Evolutionary conservation across 805 yeast species (phyloP), one percentile per base, ranked within the genome.

Genomic region (Metschnikowia baotianmanensis): DNA sequence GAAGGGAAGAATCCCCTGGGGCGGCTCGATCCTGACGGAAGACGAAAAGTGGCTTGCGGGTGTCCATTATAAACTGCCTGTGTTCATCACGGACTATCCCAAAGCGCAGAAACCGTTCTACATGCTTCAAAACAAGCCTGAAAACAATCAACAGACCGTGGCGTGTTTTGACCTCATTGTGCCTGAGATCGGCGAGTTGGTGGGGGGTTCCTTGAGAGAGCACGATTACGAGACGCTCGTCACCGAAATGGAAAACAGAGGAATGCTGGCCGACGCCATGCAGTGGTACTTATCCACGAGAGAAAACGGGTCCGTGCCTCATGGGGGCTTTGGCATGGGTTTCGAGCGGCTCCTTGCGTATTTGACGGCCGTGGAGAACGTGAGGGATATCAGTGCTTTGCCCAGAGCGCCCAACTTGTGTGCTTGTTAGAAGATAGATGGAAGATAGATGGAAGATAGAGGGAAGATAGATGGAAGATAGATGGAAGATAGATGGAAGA

Each of bases 301-400:
- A 45, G 68, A 68, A 46, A 81, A 84, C 51, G 98, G 97, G 0
- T 68, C 85, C 2, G 82, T 82, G 17, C 96, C 97, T 0, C 98
- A 91, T 58, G 99, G 99, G 34, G 99, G 99, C 0, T 93, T 84
- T 63, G 99, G 99, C 0, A 69, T 93, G 71, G 99, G 99, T 0
- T 79, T 90, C 51, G 99, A 93, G 60, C 69, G 99, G 45, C 63
- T 93, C 22, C 60, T 93, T 12, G 79, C 84, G 40, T 90, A 82
- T 50, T 64, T 89, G 40, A 72, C 81, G 6, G 88, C 82, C 3
- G 70, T 83, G 15, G 90, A 83, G 22, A 93, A 90, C 57, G 78
- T 93, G 31, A 75, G 86, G 51, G 99, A 93, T 53, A 85, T 86
- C 7, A 81, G 86, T 17, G 87, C 96, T 2, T 90, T 91, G 58